Conservation (phyloP, 139 green algal species). For the Tetradesmus obliquus region DNA sequence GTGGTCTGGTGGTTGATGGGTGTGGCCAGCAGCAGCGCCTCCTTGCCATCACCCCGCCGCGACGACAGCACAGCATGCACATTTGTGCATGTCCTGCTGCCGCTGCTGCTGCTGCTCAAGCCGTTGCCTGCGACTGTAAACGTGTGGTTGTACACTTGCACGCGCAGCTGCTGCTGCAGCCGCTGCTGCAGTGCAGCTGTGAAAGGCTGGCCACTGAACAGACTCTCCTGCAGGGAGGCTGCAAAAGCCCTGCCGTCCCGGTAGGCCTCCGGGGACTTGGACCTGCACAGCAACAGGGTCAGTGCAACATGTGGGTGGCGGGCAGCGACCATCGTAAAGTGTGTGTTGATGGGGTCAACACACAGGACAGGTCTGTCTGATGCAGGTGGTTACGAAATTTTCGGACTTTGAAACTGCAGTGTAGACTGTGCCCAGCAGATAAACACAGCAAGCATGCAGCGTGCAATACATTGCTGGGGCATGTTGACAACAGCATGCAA, state of each 20-base stretch:
- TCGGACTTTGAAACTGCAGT: too few species aligned
- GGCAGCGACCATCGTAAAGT: background rate
- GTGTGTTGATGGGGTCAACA: too few species aligned
- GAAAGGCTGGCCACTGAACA: background rate
- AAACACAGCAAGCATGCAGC: too few species aligned
- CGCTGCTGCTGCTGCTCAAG: background rate
- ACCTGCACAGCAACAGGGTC: background rate
- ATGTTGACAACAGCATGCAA: too few species aligned
- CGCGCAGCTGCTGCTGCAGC: background rate
- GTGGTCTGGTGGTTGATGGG: conserved; percentile 49
- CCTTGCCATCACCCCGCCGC: conserved; percentile 70
- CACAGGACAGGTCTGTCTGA: too few species aligned
- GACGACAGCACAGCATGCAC: conserved; percentile 60
- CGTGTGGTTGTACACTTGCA: conserved; percentile 23
- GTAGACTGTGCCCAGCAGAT: too few species aligned
- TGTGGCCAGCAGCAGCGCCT: conserved; percentile 72
- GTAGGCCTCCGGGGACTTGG: conserved; percentile 20
- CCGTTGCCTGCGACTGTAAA: background rate
- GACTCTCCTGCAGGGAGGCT: background rate
- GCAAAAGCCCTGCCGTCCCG: background rate
- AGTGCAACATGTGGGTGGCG: background rate
- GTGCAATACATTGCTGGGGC: too few species aligned
- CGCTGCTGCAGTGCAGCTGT: conserved; percentile 12
- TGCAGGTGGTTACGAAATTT: too few species aligned
- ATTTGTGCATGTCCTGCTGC: conserved; percentile 48